Evolutionary conservation across 176 grass and related monocot species (phyloP).

Genomic region (bread wheat (Triticum aestivum)): DNA sequence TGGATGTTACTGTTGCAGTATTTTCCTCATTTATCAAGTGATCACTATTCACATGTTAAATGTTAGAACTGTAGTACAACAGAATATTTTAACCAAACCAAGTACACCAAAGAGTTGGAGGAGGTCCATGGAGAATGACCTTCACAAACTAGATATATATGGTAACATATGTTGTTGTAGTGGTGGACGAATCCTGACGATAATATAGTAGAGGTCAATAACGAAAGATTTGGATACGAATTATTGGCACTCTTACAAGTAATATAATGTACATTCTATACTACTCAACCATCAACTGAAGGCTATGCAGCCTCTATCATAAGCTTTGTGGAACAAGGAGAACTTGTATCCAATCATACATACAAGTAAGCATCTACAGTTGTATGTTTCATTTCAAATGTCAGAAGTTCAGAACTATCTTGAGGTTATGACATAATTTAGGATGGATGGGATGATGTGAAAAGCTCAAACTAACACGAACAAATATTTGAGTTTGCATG

Average conservation of each 20-base stretch:
- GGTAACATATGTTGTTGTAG: slow-evolving; percentile 55
- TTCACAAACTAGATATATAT: slow-evolving; percentile 58
- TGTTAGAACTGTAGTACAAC: slow-evolving; percentile 22
- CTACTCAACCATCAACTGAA: slow-evolving; percentile 4
- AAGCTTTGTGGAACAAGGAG: background rate
- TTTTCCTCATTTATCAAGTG: background rate
- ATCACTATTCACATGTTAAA: slow-evolving; percentile 13
- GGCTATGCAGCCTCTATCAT: background rate
- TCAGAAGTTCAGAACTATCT: background rate
- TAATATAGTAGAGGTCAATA: slow-evolving; percentile 60
- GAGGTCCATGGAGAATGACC: slow-evolving; percentile 60
- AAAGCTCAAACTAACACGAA: background rate
- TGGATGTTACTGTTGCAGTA: slow-evolving; percentile 5
- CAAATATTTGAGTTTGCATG: background rate
- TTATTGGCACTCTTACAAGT: slow-evolving; percentile 20
- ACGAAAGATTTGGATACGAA: slow-evolving; percentile 28
- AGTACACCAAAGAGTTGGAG: slow-evolving; percentile 31
- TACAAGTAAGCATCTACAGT: slow-evolving; percentile 10
- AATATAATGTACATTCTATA: slow-evolving; percentile 33
- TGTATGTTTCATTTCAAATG: background rate
- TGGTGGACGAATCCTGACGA: slow-evolving; percentile 55
- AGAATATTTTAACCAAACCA: slow-evolving; percentile 29
- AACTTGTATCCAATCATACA: background rate
- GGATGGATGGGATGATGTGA: background rate
- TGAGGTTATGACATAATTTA: background rate